Percentiles rank a stretch among this genome's conserved stretches.
These are phyloP conservation scores for Micromonas pusilla DNA, from an alignment of 139 green algal genomes.

Conservation along the genomic window DNA sequence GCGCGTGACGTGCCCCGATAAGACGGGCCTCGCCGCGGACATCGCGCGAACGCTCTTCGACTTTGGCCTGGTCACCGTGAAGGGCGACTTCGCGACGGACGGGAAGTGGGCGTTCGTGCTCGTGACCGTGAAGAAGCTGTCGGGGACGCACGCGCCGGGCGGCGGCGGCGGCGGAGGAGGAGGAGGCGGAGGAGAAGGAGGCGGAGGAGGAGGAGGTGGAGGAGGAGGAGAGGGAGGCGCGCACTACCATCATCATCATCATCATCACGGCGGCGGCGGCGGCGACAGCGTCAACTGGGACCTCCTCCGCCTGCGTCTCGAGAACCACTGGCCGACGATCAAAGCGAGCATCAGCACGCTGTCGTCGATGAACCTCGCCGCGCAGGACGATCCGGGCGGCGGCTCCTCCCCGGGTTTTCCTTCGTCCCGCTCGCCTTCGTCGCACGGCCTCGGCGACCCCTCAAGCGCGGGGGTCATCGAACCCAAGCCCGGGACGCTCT, in stretches of 20 bases:
- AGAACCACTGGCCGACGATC: conserved; percentile 19
- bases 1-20: conserved; percentile 32
- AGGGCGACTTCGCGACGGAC: conserved; percentile 38
- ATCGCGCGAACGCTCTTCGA: conserved; percentile 25
- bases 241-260: not conserved
- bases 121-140: conserved; percentile 9
- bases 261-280: not conserved
- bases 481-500: conserved; percentile 4
- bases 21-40: conserved; percentile 30
- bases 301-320: conserved; percentile 12
- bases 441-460: no score
- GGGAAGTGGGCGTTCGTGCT: conserved; percentile 36
- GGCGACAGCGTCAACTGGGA: conserved; percentile 29
- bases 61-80: conserved; percentile 24
- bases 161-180: not conserved
- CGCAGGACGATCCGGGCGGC: not conserved
- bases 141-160: not conserved
- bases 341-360: conserved; percentile 18
- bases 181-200: not conserved
- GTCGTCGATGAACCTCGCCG: not conserved
- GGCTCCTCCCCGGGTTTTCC: not conserved
- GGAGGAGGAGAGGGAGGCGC: not conserved
- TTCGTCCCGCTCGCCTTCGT: no score
- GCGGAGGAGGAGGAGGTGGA: not conserved
- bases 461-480: no score